phyloP scores from a whole-genome alignment of 208 protist species.

The Acanthamoeba polyphaga region DNA sequence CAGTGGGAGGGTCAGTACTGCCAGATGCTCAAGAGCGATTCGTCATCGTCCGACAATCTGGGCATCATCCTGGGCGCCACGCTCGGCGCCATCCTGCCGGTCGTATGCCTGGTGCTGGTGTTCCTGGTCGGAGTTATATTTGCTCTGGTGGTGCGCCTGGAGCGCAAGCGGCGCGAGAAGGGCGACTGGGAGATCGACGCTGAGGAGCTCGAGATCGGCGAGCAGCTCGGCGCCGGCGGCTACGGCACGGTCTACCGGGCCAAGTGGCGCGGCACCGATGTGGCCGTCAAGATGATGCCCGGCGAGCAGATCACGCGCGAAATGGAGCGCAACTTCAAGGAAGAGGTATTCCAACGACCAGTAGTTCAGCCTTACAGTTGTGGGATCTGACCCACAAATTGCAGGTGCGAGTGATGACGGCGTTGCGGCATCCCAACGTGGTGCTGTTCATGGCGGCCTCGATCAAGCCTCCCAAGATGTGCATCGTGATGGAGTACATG shows the following conservation, averaged over 20 bases:
- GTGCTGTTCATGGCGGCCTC: constrained; percentile 63
- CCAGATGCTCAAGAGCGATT: background rate
- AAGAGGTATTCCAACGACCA: constrained; percentile 84
- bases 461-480: constrained; percentile 16
- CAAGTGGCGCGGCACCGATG: constrained; percentile 57
- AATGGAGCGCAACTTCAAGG: constrained; percentile 80
- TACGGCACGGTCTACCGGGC: constrained; percentile 22
- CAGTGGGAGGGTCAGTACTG: constrained; percentile 34
- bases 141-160: background rate
- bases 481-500: constrained; percentile 68
- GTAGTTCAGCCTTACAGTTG: too few relatives aligned
- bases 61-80: background rate
- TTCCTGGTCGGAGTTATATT: constrained; percentile 1
- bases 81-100: background rate
- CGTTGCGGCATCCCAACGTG: constrained; percentile 22
- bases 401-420: background rate
- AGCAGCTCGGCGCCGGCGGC: constrained; percentile 10
- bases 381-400: too few relatives aligned
- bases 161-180: constrained; percentile 27
- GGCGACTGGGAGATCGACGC: constrained; percentile 71
- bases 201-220: constrained; percentile 10
- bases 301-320: constrained; percentile 67
- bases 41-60: background rate
- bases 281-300: constrained; percentile 74
- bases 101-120: background rate